phyloP scores from a whole-genome alignment of 257 asterid species.

The Craterostigma plantagineum region DNA sequence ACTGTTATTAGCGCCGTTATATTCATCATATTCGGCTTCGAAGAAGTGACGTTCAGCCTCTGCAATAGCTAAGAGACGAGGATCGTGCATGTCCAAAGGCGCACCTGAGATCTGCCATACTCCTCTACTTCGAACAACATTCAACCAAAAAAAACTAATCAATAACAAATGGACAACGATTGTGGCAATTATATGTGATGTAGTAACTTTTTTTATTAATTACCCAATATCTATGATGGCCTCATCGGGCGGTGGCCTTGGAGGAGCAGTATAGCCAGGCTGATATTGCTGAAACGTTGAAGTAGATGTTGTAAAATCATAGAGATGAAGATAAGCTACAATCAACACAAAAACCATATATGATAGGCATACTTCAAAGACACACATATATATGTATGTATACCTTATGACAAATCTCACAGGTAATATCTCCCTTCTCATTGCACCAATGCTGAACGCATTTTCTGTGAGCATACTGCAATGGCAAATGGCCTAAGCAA shows the following conservation, averaged over 20 bases:
- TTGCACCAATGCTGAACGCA: conserved; percentile 59
- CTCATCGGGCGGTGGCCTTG: conserved; percentile 67
- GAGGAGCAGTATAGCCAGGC: conserved; percentile 78
- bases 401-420: conserved; percentile 66
- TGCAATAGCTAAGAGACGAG: conserved; percentile 82
- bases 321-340: background rate
- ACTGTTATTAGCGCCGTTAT: conserved; percentile 54
- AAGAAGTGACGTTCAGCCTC: conserved; percentile 91
- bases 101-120: conserved; percentile 98
- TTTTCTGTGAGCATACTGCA: conserved; percentile 50
- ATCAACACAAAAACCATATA: no score
- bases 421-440: conserved; percentile 90
- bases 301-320: background rate
- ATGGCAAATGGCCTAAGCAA: background rate
- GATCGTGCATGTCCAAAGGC: conserved; percentile 75
- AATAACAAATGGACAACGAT: background rate
- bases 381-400: no score
- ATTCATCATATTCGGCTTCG: conserved; percentile 84
- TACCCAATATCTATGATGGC: conserved; percentile 78
- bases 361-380: no score
- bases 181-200: background rate
- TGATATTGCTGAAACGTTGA: conserved; percentile 57
- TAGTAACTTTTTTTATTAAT: conserved; percentile 2
- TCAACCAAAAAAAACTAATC: conserved; percentile 6
- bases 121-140: conserved; percentile 34